Conservation (phyloP, 1,284 basidiomycete genomes). For the Pterulicium gracile region DNA sequence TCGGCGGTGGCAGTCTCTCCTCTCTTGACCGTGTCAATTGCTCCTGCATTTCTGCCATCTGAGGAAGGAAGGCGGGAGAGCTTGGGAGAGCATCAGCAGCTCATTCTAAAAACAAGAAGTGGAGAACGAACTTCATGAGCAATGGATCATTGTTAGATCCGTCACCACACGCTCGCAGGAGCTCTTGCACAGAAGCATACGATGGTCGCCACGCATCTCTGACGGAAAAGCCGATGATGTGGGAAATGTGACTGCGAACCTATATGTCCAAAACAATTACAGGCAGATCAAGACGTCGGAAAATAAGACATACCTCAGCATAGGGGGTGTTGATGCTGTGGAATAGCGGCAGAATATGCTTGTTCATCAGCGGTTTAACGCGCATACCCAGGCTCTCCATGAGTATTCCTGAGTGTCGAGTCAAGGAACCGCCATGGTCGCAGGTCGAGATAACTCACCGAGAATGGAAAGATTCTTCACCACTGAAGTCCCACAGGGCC, state of each 20-base stretch:
- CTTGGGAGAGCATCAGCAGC: slow-evolving; percentile 22
- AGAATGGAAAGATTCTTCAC: neutral
- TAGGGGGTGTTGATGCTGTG: slow-evolving; percentile 72
- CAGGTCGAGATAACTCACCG: neutral
- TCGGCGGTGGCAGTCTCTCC: slow-evolving; percentile 74
- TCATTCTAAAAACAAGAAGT: too few relatives aligned
- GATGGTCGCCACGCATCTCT: slow-evolving; percentile 65
- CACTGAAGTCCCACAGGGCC: slow-evolving; percentile 30
- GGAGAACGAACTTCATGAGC: slow-evolving; percentile 20
- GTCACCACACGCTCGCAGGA: slow-evolving; percentile 57
- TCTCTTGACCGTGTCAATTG: slow-evolving; percentile 60
- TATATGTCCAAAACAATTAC: too few relatives aligned
- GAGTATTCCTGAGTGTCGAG: slow-evolving; percentile 25
- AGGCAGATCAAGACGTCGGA: slow-evolving; percentile 5
- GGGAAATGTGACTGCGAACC: slow-evolving; percentile 66
- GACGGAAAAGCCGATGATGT: slow-evolving; percentile 55
- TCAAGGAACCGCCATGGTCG: neutral
- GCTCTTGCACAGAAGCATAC: slow-evolving; percentile 54
- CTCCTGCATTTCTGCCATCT: slow-evolving; percentile 41
- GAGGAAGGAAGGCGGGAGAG: slow-evolving; percentile 43
- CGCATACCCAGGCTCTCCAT: slow-evolving; percentile 48
- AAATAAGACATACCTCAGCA: slow-evolving; percentile 55
- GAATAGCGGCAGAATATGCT: slow-evolving; percentile 65
- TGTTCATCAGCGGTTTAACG: slow-evolving; percentile 57
- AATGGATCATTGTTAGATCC: slow-evolving; percentile 61